Conservation (phyloP, 768 basidiomycete species). For the Suillus placidus region DNA sequence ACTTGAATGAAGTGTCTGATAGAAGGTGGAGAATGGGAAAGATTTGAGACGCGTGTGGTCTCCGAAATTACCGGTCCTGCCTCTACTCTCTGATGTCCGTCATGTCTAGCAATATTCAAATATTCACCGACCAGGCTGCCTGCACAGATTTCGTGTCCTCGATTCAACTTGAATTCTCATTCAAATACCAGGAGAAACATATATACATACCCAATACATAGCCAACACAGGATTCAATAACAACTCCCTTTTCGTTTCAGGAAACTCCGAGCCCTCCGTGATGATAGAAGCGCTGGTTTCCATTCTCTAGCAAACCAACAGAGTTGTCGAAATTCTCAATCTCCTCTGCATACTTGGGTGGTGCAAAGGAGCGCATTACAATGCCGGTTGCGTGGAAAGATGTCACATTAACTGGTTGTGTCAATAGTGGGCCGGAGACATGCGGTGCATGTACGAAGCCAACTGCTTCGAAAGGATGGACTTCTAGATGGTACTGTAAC, state of each 20-base stretch:
- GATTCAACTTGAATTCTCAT: too few relatives aligned
- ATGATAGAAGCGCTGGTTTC: slow-evolving; percentile 52
- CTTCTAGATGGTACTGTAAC: slow-evolving; percentile 46
- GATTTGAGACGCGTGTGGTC: too few relatives aligned
- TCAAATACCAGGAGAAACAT: not conserved
- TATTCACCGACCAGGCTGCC: too few relatives aligned
- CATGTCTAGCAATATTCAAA: too few relatives aligned
- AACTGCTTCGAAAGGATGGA: slow-evolving; percentile 44
- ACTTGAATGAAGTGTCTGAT: too few relatives aligned
- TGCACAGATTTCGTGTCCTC: too few relatives aligned
- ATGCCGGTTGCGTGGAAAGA: slow-evolving; percentile 44
- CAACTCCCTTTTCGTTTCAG: not conserved
- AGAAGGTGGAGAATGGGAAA: too few relatives aligned
- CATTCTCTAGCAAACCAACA: slow-evolving; percentile 55
- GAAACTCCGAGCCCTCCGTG: slow-evolving; percentile 13
- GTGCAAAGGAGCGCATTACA: slow-evolving; percentile 47
- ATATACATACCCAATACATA: not conserved
- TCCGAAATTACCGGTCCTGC: too few relatives aligned
- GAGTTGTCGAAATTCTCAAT: slow-evolving; percentile 53
- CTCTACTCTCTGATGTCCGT: too few relatives aligned
- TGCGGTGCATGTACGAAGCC: slow-evolving; percentile 41
- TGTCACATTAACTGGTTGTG: slow-evolving; percentile 43
- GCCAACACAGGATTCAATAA: not conserved
- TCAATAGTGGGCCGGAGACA: slow-evolving; percentile 37
- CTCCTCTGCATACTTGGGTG: slow-evolving; percentile 51